Evolutionary conservation across 495 filamentous ascomycete species (phyloP), one percentile per base, ranked within the genome.

Genomic region (Talaromyces stipitatus): DNA sequence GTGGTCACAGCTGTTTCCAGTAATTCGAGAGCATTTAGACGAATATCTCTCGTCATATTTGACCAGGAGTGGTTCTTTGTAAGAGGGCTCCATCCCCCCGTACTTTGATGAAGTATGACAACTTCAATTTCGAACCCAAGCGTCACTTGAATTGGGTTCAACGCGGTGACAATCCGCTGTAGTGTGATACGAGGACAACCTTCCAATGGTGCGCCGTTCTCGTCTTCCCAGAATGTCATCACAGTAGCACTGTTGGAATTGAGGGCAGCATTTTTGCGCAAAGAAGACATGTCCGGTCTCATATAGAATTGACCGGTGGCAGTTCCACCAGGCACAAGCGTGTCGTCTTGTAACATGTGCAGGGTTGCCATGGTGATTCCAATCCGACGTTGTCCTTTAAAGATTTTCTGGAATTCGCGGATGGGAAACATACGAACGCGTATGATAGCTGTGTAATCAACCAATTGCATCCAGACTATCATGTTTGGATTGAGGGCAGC

Each of bases 101-200:
- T 26, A 46, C 56, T 38, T 30, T 69, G 65, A 8, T 62, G 67
- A 51, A 94, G 66, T 57, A 95, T 85, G 5, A 90, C 75, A 18
- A 96, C 83, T 67, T 95, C 91, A 30, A 92, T 83, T 68, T 95
- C 91, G 62, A 92, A 92, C 3, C 91, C 91, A 26, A 89, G 64
- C 1, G 86, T 72, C 33, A 91, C 80, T 24, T 79, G 63, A 30
- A 81, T 71, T 8, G 70, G 64, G 10, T 71, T 66, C 11, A 72
- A 58, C 23, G 61, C 62, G n/a, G 76, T 67, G 11, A 87, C 63
- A 12, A 84, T 72, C 23, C 70, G 71, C 3, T 75, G 70, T 36
- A 89, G 70, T 28, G 82, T 60, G 6, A 75, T 78, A 22, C 90
- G 74, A 0, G 85, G 84, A 63, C 88, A 89, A 3, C 72, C 71